These are phyloP conservation scores for Clathrus columnatus DNA, from an alignment of 768 basidiomycete genomes.

Conservation along the genomic window DNA sequence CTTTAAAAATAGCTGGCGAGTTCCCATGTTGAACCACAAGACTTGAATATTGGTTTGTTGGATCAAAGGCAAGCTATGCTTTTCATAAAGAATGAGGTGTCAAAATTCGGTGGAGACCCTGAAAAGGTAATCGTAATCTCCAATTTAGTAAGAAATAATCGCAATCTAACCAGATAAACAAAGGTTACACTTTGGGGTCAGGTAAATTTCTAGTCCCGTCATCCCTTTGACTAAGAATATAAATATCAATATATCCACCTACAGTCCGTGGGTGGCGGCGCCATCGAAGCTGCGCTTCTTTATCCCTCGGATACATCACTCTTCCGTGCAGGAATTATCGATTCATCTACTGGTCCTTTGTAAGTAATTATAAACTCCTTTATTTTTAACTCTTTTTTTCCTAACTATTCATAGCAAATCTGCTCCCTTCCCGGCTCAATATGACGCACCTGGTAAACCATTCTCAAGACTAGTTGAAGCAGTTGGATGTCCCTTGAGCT, in stretches of 20 bases:
- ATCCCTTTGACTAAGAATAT: background rate
- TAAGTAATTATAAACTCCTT: slow-evolving; percentile 21
- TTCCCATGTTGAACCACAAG: slow-evolving; percentile 32
- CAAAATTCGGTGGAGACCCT: slow-evolving; percentile 56
- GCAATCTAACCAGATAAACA: background rate
- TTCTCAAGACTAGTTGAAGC: slow-evolving; percentile 37
- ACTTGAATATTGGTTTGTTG: slow-evolving; percentile 49
- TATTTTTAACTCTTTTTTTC: background rate
- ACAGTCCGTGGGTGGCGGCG: slow-evolving; percentile 15
- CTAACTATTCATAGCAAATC: slow-evolving; percentile 36
- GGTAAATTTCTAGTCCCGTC: background rate
- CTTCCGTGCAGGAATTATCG: slow-evolving; percentile 45
- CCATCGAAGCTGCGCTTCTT: slow-evolving; percentile 12
- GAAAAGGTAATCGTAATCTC: slow-evolving; percentile 31
- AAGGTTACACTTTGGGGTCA: slow-evolving; percentile 11
- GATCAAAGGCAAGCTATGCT: slow-evolving; percentile 52
- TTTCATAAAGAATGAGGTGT: slow-evolving; percentile 60
- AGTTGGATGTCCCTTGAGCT: slow-evolving; percentile 37
- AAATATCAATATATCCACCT: background rate
- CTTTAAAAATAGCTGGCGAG: slow-evolving; percentile 36
- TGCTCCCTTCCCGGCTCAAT: slow-evolving; percentile 34
- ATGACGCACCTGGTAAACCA: slow-evolving; percentile 43
- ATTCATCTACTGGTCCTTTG: slow-evolving; percentile 49
- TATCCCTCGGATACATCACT: slow-evolving; percentile 20
- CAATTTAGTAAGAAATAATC: background rate